Evolutionary conservation across 805 yeast species (phyloP).

Genomic region (Teunomyces gatunensis): DNA sequence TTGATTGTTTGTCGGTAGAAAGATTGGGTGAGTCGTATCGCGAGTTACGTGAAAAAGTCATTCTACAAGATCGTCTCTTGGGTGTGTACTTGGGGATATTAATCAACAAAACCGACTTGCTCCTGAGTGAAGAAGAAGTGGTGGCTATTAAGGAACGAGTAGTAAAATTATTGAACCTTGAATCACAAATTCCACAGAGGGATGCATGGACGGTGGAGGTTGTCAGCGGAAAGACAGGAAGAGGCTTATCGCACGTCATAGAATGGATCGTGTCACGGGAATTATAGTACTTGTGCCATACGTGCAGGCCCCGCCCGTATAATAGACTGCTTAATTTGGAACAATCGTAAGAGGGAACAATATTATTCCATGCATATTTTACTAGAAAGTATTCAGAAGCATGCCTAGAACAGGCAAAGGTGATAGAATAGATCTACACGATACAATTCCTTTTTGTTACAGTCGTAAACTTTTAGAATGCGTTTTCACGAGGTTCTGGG

Average conservation of each 20-base stretch:
- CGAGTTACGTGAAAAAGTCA: constrained; percentile 60
- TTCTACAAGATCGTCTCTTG: constrained; percentile 63
- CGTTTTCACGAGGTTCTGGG: not conserved
- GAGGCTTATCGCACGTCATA: constrained; percentile 23
- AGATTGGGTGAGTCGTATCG: constrained; percentile 61
- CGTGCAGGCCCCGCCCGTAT: not conserved
- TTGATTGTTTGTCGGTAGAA: constrained; percentile 62
- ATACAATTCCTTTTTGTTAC: not conserved
- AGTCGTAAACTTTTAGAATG: not conserved
- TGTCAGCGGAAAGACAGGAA: constrained; percentile 38
- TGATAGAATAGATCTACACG: not conserved
- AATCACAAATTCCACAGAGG: constrained; percentile 15
- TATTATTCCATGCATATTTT: not conserved
- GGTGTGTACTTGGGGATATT: constrained; percentile 68
- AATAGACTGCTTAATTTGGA: no score
- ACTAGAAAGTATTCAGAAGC: not conserved
- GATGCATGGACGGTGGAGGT: constrained; percentile 25
- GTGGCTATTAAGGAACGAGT: constrained; percentile 7
- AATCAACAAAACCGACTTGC: constrained; percentile 72
- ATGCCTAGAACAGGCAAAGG: not conserved
- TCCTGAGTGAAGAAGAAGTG: constrained; percentile 26
- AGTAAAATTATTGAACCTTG: constrained; percentile 16
- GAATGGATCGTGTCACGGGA: constrained; percentile 22
- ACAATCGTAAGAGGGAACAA: not conserved
- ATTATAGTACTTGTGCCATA: not conserved